Conservation (phyloP, 2,329 filamentous ascomycete species). For the Hypoxylon sp. region DNA sequence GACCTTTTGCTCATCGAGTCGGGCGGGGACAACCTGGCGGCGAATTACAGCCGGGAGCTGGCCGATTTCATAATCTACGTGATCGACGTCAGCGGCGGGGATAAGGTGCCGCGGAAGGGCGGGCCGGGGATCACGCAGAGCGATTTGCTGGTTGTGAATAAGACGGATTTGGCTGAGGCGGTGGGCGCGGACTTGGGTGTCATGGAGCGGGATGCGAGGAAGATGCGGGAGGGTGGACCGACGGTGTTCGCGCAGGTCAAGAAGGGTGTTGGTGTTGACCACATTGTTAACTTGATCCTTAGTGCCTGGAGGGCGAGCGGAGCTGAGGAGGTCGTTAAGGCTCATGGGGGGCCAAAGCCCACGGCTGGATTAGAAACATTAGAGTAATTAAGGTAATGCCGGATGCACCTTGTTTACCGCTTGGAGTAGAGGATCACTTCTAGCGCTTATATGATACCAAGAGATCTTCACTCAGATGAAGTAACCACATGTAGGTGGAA, state of each 20-base stretch:
- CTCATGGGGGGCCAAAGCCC: constrained; percentile 69
- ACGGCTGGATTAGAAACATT: constrained; percentile 70
- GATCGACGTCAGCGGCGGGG: constrained; percentile 95
- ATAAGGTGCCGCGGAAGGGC: constrained; percentile 96
- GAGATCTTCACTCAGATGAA: constrained; percentile 4
- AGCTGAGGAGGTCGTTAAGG: constrained; percentile 73
- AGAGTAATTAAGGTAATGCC: constrained; percentile 25
- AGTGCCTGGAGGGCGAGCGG: constrained; percentile 95
- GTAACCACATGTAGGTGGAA: neutral
- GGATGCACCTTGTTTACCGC: neutral
- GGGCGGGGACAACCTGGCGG: constrained; percentile 95
- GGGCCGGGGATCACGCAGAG: constrained; percentile 97
- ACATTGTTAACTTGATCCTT: constrained; percentile 89
- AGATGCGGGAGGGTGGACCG: constrained; percentile 95
- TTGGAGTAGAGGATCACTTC: neutral
- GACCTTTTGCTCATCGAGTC: constrained; percentile 95
- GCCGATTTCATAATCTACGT: constrained; percentile 99
- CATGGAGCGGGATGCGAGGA: constrained; percentile 94
- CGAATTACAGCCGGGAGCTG: constrained; percentile 95
- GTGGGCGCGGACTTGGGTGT: constrained; percentile 91
- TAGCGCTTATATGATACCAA: constrained; percentile 25
- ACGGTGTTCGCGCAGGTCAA: constrained; percentile 99
- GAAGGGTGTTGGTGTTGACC: constrained; percentile 84
- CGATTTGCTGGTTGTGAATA: constrained; percentile 94
- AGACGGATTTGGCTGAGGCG: constrained; percentile 92